phyloP scores from a whole-genome alignment of 345 rosid genomes.

The Camelina sativa region DNA sequence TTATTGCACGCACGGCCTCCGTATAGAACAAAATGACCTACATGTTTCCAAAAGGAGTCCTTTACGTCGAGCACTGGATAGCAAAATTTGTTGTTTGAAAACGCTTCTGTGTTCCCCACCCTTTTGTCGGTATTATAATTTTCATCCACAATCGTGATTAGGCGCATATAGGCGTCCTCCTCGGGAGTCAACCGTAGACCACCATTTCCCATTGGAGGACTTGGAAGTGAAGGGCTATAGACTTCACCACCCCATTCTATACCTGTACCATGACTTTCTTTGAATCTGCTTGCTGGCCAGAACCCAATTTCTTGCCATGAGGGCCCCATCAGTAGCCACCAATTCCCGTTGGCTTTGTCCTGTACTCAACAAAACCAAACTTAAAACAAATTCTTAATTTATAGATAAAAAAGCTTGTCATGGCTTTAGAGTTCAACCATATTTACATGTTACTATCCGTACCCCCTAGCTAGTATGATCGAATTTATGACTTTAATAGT shows the following conservation, averaged over 20 bases:
- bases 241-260: conserved; percentile 26
- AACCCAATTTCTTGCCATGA: background rate
- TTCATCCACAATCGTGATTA: background rate
- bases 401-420: too few relatives aligned
- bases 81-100: too few relatives aligned
- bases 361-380: background rate
- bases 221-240: background rate
- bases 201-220: conserved; percentile 12
- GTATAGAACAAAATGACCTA: too few relatives aligned
- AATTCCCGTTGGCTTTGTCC: background rate
- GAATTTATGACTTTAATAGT: background rate
- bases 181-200: too few relatives aligned
- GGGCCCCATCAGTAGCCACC: background rate
- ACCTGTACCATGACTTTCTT: background rate
- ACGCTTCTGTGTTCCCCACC: background rate
- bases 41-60: too few relatives aligned
- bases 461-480: too few relatives aligned
- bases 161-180: background rate
- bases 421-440: too few relatives aligned
- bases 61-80: too few relatives aligned
- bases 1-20: too few relatives aligned
- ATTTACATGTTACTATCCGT: too few relatives aligned
- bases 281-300: conserved; percentile 11
- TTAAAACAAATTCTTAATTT: too few relatives aligned
- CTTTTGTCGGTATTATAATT: background rate